Evolutionary conservation across 768 basidiomycete species (phyloP).

Genomic region (Xanthoconium purpureum): DNA sequence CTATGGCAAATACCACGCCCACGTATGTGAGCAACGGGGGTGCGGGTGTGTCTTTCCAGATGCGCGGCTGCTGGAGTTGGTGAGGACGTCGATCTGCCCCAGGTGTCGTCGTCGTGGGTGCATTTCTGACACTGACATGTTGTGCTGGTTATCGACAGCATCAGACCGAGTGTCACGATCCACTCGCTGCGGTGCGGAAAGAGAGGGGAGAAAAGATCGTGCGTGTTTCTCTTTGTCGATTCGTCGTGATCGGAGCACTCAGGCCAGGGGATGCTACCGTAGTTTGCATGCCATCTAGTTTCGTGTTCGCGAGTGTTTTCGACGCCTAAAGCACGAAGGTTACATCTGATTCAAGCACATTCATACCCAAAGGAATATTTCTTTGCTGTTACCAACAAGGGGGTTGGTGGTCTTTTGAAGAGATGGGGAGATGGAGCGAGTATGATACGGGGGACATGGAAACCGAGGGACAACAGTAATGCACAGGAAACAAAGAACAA

Average conservation of each 20-base stretch:
- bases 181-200: constrained; percentile 69
- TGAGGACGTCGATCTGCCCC: constrained; percentile 38
- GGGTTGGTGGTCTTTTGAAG: constrained; percentile 74
- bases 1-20: constrained; percentile 80
- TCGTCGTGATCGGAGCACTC: background rate
- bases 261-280: background rate
- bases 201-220: constrained; percentile 87
- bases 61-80: constrained; percentile 70
- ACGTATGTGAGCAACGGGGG: constrained; percentile 66
- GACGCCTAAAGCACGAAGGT: constrained; percentile 71
- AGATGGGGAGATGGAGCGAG: constrained; percentile 85
- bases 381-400: constrained; percentile 89
- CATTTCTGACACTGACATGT: background rate
- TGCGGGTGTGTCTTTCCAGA: constrained; percentile 88
- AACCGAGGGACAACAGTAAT: constrained; percentile 36
- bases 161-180: constrained; percentile 86
- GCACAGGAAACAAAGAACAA: constrained; percentile 9
- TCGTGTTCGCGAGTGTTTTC: constrained; percentile 58
- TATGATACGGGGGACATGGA: constrained; percentile 74
- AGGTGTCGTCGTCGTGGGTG: constrained; percentile 1
- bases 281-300: constrained; percentile 80
- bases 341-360: constrained; percentile 81
- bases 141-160: constrained; percentile 43
- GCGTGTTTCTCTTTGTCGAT: constrained; percentile 17
- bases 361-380: constrained; percentile 87